These are phyloP conservation scores for Jackrogersella minutella DNA, from an alignment of 495 filamentous ascomycete genomes.

Conservation along the genomic window DNA sequence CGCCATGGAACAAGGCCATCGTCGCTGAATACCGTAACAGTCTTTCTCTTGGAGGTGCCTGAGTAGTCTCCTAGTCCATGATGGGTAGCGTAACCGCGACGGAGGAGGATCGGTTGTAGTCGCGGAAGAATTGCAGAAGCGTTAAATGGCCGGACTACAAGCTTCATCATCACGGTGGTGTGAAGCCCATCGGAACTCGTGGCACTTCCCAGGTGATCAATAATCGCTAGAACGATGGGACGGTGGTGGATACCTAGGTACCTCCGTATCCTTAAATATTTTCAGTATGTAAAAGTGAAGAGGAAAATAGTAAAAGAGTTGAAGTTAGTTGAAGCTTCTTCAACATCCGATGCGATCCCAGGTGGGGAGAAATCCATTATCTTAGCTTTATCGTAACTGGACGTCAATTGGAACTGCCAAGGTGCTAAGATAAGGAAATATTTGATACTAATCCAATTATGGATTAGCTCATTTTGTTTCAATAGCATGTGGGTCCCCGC, in stretches of 20 bases:
- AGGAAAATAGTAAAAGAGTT: neutral
- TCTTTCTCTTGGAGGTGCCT: conserved; percentile 55
- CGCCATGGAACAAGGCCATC: conserved; percentile 82
- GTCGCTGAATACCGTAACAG: conserved; percentile 83
- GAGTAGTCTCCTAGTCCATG: conserved; percentile 30
- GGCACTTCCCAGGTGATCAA: neutral
- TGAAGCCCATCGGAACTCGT: conserved; percentile 28
- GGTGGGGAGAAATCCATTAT: conserved; percentile 17
- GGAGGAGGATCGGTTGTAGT: conserved; percentile 28
- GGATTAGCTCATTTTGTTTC: conserved; percentile 13
- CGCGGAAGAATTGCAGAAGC: conserved; percentile 30
- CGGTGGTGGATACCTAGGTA: neutral
- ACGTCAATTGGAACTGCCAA: neutral
- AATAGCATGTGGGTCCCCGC: conserved; percentile 3
- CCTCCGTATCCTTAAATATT: too few species aligned
- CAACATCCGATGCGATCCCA: conserved; percentile 13
- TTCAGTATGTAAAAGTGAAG: neutral
- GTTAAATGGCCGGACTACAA: conserved; percentile 32
- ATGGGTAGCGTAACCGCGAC: conserved; percentile 47
- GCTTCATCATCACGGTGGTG: conserved; percentile 47
- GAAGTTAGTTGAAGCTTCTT: conserved; percentile 30
- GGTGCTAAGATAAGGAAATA: too few species aligned
- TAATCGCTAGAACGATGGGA: neutral
- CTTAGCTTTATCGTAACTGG: too few species aligned
- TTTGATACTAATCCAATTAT: neutral